These are phyloP conservation scores for Aspergillus wentii DNA, from an alignment of 495 filamentous ascomycete genomes.

Conservation along the genomic window DNA sequence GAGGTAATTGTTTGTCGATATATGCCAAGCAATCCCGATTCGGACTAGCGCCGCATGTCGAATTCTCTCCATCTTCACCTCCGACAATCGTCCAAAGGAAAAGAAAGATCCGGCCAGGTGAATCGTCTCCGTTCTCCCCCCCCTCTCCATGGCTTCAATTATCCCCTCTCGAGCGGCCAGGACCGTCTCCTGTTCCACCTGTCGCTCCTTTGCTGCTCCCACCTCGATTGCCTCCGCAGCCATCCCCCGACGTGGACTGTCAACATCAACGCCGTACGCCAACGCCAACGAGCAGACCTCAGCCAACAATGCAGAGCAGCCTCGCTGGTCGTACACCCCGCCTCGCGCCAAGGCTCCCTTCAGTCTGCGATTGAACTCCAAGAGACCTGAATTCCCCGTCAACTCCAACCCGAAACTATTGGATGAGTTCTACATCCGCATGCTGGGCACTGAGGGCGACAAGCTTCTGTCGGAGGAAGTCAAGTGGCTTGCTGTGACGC, in stretches of 20 bases:
- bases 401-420: slow-evolving; percentile 71
- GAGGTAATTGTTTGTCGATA: too few species aligned
- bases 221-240: slow-evolving; percentile 11
- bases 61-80: slow-evolving; percentile 20
- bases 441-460: slow-evolving; percentile 68
- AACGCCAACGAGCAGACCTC: slow-evolving; percentile 11
- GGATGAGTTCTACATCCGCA: slow-evolving; percentile 64
- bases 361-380: slow-evolving; percentile 41
- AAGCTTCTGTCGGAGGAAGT: slow-evolving; percentile 78
- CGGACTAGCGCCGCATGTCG: slow-evolving; percentile 17
- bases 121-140: slow-evolving; percentile 22
- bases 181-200: slow-evolving; percentile 27
- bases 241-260: slow-evolving; percentile 12
- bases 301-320: slow-evolving; percentile 40
- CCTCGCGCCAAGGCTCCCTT: slow-evolving; percentile 71
- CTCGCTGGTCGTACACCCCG: slow-evolving; percentile 82
- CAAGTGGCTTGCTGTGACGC: slow-evolving; percentile 95
- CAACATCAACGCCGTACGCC: slow-evolving; percentile 10
- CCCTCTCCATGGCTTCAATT: slow-evolving; percentile 34
- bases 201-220: slow-evolving; percentile 20
- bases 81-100: slow-evolving; percentile 11
- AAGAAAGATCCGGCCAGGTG: slow-evolving; percentile 28
- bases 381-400: slow-evolving; percentile 51
- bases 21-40: too few species aligned
- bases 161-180: slow-evolving; percentile 31